Base-by-base conservation (phyloP, 169 alveolate genomes). In the Plasmodium gonderi region DNA sequence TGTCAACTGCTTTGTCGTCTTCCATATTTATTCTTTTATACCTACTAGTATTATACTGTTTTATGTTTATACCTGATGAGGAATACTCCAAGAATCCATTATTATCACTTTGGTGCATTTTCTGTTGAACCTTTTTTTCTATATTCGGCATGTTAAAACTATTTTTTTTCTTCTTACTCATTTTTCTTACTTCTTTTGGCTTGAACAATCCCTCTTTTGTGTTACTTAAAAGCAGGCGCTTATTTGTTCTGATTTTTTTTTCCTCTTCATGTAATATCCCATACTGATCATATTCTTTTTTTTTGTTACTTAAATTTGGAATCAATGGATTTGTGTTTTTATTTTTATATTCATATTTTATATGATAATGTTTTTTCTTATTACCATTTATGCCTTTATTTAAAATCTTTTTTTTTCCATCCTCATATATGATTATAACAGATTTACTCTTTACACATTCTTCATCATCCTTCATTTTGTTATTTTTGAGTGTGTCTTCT, bases 181-280 rank as follows among this genome's bases (percentile, higher is more conserved):
- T 14, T 33, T 20, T 80, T 80, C 26, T 60, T 64, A 64, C 31
- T 38, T 65, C 49, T 69, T 80, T 67, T 5, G 91, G 91, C 51
- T 40, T 42, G 45, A 60, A 36, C 23, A 7, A 6, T 36, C 42
- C 33, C 12, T 33, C 79, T 65, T 69, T 64, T 36, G 40, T 29
- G 20, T n/a, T 64, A 44, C 20, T 80, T 8, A 40, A 64, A 40
- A 64, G 72, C 26, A 38, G 65, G 23, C 26, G 20, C 2, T 60
- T 65, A 40, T 80, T 65, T 76, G 49, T 80, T 38, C 79, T 49
- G 29, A 8, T 36, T 40, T 65, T 12, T 36, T 42, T 60, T 20
- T 80, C 44, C n/a, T 67, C 78, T 68, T 75, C 81, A 75, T 75
- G 7, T 7, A 75, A 3, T 17, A 40, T 1, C 3, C 67, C 65